These are phyloP conservation scores for Chaetomium olivaceum DNA, from an alignment of 2,329 filamentous ascomycete genomes.

Conservation along the genomic window DNA sequence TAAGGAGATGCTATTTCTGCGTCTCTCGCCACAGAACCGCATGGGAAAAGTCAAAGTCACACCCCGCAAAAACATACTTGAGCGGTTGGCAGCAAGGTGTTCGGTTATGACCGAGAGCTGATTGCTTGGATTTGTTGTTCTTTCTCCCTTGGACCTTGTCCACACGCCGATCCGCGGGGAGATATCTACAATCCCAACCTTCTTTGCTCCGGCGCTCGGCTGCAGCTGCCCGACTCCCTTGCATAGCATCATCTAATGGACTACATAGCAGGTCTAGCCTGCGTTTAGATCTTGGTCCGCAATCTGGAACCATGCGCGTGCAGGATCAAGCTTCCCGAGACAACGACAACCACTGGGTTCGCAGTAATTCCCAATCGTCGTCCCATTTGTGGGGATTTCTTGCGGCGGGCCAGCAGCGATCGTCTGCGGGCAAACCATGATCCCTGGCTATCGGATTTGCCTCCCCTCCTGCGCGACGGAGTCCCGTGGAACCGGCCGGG, in stretches of 20 bases:
- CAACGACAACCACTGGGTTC: background rate
- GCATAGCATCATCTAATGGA: background rate
- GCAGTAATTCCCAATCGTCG: background rate
- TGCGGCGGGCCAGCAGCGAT: background rate
- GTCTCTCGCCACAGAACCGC: background rate
- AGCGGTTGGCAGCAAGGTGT: background rate
- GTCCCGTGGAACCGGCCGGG: constrained; percentile 23
- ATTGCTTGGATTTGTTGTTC: background rate
- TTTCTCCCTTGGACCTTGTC: background rate
- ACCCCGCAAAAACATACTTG: background rate
- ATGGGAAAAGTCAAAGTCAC: background rate
- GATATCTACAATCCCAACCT: background rate
- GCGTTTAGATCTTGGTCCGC: background rate
- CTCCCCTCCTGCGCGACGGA: constrained; percentile 5
- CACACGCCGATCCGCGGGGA: background rate
- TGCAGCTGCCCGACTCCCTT: constrained; percentile 7
- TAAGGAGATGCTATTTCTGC: background rate
- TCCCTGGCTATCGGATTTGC: constrained; percentile 8
- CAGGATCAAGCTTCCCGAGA: constrained; percentile 9
- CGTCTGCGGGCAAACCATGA: background rate
- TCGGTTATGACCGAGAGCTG: background rate
- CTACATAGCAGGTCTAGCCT: background rate
- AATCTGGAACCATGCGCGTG: background rate
- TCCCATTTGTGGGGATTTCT: background rate
- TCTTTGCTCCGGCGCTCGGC: background rate